Percentiles rank a stretch among this genome's conserved stretches.
These are phyloP conservation scores for Ganoderma lingzhi DNA, from an alignment of 1,284 basidiomycete species.

Conservation along the genomic window DNA sequence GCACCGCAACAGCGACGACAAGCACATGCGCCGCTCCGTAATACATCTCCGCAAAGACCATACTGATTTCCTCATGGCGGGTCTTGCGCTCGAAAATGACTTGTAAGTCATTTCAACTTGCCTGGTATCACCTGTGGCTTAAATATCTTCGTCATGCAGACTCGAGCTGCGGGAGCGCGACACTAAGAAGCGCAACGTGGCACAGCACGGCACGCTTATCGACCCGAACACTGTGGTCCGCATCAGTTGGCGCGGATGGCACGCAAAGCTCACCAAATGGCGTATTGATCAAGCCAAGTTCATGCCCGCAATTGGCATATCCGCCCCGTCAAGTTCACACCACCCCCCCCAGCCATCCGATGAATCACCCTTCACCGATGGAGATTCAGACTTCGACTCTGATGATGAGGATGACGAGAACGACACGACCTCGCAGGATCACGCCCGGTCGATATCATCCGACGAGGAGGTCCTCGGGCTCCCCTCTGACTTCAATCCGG, in stretches of 20 bases:
- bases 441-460: background rate
- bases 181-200: background rate
- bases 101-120: background rate
- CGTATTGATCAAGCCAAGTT: background rate
- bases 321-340: background rate
- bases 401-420: background rate
- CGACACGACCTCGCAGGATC: too few species aligned
- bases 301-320: background rate
- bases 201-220: background rate
- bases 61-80: background rate
- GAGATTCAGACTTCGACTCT: background rate
- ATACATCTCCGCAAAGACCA: background rate
- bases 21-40: background rate
- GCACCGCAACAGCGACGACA: background rate
- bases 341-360: too few species aligned
- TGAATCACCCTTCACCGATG: too few species aligned
- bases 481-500: constrained; percentile 10
- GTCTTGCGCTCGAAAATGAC: background rate
- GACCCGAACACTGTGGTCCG: background rate
- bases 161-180: background rate
- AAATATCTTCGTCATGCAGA: background rate
- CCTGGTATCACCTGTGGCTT: background rate
- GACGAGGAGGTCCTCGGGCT: constrained; percentile 5
- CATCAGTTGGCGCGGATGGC: background rate
- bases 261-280: background rate